phyloP scores from a whole-genome alignment of 345 rosid genomes.

The Boechera retrofracta region DNA sequence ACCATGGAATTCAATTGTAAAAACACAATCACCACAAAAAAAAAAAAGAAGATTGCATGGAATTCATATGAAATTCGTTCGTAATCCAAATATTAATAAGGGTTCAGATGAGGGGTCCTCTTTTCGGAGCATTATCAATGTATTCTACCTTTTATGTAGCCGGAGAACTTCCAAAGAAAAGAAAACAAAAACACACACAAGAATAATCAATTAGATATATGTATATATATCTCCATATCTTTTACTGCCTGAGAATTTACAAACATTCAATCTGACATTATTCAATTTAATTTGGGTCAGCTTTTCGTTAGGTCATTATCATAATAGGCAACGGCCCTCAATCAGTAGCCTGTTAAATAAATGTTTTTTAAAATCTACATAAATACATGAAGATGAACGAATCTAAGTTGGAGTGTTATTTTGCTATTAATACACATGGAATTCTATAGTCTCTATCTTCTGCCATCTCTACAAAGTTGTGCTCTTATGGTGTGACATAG shows the following conservation, averaged over 20 bases:
- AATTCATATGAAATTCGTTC: neutral
- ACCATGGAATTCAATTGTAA: neutral
- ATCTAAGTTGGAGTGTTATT: constrained; percentile 16
- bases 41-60: too few species aligned
- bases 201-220: constrained; percentile 23
- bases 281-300: constrained; percentile 37
- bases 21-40: neutral
- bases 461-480: constrained; percentile 29
- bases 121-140: neutral
- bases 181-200: constrained; percentile 25
- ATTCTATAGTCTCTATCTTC: constrained; percentile 21
- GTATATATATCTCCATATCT: neutral
- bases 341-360: constrained; percentile 37
- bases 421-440: constrained; percentile 25
- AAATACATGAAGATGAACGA: constrained; percentile 34
- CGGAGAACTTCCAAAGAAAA: constrained; percentile 20
- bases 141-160: constrained; percentile 1
- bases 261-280: constrained; percentile 46
- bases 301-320: constrained; percentile 44
- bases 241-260: constrained; percentile 36
- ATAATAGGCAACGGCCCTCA: constrained; percentile 38
- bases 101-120: constrained; percentile 3
- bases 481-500: constrained; percentile 27
- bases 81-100: neutral
- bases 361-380: constrained; percentile 22